Conservation (phyloP, 2,329 filamentous ascomycete genomes). For the Venturia effusa region DNA sequence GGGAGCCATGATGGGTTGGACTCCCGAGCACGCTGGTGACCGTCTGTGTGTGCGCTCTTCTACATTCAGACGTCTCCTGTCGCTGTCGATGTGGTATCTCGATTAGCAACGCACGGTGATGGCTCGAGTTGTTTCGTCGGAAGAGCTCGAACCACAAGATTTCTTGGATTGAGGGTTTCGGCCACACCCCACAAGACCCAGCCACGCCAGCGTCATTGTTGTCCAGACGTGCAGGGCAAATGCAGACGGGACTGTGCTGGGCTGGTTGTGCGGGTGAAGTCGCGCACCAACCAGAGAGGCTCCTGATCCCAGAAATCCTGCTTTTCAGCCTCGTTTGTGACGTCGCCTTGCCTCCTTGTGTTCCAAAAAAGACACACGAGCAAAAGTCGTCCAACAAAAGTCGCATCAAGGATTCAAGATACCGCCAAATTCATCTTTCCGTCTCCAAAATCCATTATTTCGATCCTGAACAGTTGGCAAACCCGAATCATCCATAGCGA, state of each 20-base stretch:
- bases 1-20: neutral
- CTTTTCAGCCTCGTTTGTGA: constrained; percentile 6
- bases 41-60: no score
- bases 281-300: neutral
- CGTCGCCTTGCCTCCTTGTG: neutral
- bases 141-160: neutral
- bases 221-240: neutral
- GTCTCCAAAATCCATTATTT: neutral
- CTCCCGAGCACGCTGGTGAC: neutral
- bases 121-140: neutral
- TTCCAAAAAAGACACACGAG: neutral
- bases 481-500: neutral
- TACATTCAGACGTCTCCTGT: no score
- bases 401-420: no score
- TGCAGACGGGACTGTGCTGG: neutral
- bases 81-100: neutral
- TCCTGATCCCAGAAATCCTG: neutral
- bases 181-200: neutral
- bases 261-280: neutral
- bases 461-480: neutral
- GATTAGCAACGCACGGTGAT: neutral
- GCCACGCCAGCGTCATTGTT: neutral
- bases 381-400: neutral
- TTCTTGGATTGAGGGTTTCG: no score
- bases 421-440: no score